Conservation (phyloP, 2,329 filamentous ascomycete genomes). For the Rhynchosporium agropyri region DNA sequence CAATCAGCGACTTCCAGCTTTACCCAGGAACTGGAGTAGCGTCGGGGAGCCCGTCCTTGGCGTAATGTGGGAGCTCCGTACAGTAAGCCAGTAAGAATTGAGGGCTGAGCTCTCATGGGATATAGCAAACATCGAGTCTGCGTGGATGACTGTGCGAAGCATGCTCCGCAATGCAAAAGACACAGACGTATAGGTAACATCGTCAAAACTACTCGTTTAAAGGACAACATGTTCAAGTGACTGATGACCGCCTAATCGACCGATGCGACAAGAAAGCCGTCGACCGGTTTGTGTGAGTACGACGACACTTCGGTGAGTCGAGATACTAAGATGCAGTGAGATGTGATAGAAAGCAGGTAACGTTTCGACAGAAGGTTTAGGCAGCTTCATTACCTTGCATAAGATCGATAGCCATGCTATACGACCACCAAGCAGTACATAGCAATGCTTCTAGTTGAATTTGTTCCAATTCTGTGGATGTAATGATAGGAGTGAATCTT, state of each 20-base stretch:
- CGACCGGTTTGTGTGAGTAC: background rate
- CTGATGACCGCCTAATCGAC: constrained; percentile 21
- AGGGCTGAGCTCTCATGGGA: background rate
- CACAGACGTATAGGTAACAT: background rate
- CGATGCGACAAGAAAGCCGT: constrained; percentile 1
- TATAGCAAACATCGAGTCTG: background rate
- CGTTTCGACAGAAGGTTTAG: constrained; percentile 27
- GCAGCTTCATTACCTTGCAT: constrained; percentile 26
- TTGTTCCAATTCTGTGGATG: too few species aligned
- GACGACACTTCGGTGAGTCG: constrained; percentile 4
- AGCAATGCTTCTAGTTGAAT: too few species aligned
- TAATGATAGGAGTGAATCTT: too few species aligned
- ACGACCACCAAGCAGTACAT: too few species aligned
- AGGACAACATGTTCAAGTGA: constrained; percentile 8
- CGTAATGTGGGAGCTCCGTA: constrained; percentile 4
- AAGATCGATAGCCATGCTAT: background rate
- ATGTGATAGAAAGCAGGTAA: constrained; percentile 15
- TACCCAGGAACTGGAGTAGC: background rate
- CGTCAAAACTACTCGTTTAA: constrained; percentile 4
- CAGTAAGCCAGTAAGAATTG: constrained; percentile 6
- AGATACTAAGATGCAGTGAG: constrained; percentile 11
- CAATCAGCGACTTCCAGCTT: background rate
- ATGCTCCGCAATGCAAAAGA: background rate
- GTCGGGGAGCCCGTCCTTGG: constrained; percentile 11
- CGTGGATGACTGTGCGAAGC: constrained; percentile 7